A percentile compares a stretch with the other conserved stretches of the same genome.
These are phyloP conservation scores for Microdochium trichocladiopsis DNA, from an alignment of 2,329 filamentous ascomycete genomes.

Conservation along the genomic window DNA sequence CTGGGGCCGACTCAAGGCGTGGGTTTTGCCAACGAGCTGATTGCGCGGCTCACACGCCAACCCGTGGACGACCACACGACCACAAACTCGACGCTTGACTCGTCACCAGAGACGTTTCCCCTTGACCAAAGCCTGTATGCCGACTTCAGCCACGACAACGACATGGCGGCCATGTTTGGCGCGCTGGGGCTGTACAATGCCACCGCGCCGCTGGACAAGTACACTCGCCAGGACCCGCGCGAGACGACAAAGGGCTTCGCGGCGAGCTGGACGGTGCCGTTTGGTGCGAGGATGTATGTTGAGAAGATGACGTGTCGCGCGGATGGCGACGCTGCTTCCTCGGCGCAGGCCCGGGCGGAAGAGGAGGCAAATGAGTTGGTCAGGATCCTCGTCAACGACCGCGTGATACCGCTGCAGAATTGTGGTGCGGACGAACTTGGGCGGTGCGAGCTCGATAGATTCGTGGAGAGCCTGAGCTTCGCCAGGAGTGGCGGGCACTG, in stretches of 20 bases:
- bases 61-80: conserved; percentile 67
- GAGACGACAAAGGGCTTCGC: conserved; percentile 61
- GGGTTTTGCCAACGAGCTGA: conserved; percentile 80
- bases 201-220: conserved; percentile 46
- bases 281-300: conserved; percentile 73
- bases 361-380: conserved; percentile 56
- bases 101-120: conserved; percentile 63
- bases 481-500: conserved; percentile 66
- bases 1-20: conserved; percentile 81
- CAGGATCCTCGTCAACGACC: conserved; percentile 75
- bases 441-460: conserved; percentile 61
- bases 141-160: conserved; percentile 90
- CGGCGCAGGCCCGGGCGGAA: conserved; percentile 28
- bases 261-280: conserved; percentile 74
- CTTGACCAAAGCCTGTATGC: conserved; percentile 65
- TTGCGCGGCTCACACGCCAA: conserved; percentile 66
- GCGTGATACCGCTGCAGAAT: conserved; percentile 63
- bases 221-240: conserved; percentile 31
- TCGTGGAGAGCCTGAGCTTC: conserved; percentile 71
- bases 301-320: conserved; percentile 82
- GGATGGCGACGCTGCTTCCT: too few species aligned
- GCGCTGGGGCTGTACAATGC: conserved; percentile 73
- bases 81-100: conserved; percentile 73
- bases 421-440: conserved; percentile 67
- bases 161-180: conserved; percentile 69